These are phyloP conservation scores for Rossbeevera mucosa DNA, from an alignment of 768 basidiomycete genomes.

Conservation along the genomic window DNA sequence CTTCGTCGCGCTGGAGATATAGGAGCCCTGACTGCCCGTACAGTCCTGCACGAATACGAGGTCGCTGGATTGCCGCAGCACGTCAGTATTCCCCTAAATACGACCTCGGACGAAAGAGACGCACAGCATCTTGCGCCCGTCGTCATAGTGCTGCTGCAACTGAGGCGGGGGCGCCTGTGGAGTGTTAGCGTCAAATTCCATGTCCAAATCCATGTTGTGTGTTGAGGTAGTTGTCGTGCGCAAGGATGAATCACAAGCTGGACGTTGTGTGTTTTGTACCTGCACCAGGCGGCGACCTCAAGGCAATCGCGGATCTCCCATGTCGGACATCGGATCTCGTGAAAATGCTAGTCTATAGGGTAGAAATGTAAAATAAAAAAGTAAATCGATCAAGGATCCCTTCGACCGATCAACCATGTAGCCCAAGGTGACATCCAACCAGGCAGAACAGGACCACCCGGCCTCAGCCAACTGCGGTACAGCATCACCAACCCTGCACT, in stretches of 20 bases:
- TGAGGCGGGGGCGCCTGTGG: constrained; percentile 32
- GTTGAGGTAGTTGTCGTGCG: constrained; percentile 7
- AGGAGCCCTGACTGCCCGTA: constrained; percentile 86
- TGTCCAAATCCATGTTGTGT: constrained; percentile 69
- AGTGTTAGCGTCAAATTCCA: constrained; percentile 54
- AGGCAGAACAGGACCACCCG: constrained; percentile 50
- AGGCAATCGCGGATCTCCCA: constrained; percentile 36
- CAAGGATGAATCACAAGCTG: constrained; percentile 14
- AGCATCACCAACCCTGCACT: constrained; percentile 68
- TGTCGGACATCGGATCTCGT: constrained; percentile 34
- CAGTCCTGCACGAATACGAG: constrained; percentile 95
- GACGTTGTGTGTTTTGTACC: constrained; percentile 16
- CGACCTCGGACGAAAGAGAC: constrained; percentile 27
- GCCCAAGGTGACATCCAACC: constrained; percentile 60
- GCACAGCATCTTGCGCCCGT: constrained; percentile 70
- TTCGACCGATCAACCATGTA: constrained; percentile 60
- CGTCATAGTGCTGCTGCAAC: constrained; percentile 34
- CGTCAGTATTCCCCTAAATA: constrained; percentile 17
- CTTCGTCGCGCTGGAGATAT: constrained; percentile 90
- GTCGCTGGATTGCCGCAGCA: constrained; percentile 48
- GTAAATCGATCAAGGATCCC: constrained; percentile 27
- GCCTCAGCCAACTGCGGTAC: constrained; percentile 62
- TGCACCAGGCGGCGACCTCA: constrained; percentile 30
- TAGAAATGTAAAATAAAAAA: constrained; percentile 6
- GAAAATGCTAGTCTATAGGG: constrained; percentile 13